Percentiles rank a stretch among this genome's conserved stretches.
phyloP scores from a whole-genome alignment of 2,329 filamentous ascomycete genomes.

The Penicillium freii region DNA sequence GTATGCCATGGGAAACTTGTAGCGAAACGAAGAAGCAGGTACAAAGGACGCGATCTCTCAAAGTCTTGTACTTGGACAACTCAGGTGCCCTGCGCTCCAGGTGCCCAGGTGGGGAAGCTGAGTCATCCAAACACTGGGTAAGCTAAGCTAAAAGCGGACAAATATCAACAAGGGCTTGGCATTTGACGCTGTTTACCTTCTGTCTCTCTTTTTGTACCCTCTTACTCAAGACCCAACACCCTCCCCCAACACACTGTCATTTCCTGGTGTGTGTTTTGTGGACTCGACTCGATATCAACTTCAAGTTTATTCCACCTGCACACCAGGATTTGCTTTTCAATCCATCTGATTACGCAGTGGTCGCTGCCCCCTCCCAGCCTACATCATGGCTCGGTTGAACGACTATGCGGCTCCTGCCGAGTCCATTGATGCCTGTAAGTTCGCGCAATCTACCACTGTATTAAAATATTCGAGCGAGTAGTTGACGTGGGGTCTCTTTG shows the following conservation, averaged over 20 bases:
- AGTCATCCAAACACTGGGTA: neutral
- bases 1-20: conserved; percentile 32
- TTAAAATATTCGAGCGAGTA: neutral
- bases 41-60: neutral
- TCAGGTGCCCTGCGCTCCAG: neutral
- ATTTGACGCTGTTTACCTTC: conserved; percentile 8
- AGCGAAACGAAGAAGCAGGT: neutral
- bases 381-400: conserved; percentile 50
- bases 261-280: neutral
- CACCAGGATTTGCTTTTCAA: neutral
- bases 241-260: neutral
- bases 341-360: neutral
- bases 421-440: conserved; percentile 50
- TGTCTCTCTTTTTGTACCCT: neutral
- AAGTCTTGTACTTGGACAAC: neutral
- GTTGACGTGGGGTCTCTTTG: conserved; percentile 8
- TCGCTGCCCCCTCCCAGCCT: conserved; percentile 7
- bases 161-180: conserved; percentile 39
- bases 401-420: conserved; percentile 46
- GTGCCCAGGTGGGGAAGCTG: neutral
- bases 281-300: neutral
- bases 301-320: neutral
- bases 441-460: neutral
- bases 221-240: neutral
- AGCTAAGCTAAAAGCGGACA: conserved; percentile 35